Conservation (phyloP, 257 asterid genomes). For the Forsythia viridissima region DNA sequence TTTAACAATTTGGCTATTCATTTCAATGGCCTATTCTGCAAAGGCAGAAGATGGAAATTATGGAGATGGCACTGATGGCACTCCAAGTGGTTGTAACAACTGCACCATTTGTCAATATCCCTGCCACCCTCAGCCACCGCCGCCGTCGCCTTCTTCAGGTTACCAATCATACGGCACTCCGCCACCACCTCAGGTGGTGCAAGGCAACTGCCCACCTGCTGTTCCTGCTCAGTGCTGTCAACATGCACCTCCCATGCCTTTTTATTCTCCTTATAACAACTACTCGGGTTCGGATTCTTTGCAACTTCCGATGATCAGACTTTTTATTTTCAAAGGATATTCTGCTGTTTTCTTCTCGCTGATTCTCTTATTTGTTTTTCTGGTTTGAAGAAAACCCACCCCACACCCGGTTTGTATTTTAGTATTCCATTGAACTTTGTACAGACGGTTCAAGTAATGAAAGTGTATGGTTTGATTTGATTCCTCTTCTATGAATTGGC, state of each 20-base stretch:
- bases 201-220: conserved; percentile 38
- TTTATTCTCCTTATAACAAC: conserved; percentile 35
- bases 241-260: conserved; percentile 36
- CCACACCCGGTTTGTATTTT: no score
- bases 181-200: conserved; percentile 26
- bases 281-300: conserved; percentile 26
- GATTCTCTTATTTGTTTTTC: neutral
- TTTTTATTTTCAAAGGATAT: neutral
- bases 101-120: conserved; percentile 43
- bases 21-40: conserved; percentile 11
- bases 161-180: conserved; percentile 11
- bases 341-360: neutral
- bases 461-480: neutral
- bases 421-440: no score
- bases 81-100: conserved; percentile 28
- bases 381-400: neutral
- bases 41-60: conserved; percentile 23
- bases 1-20: conserved; percentile 7
- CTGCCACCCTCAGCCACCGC: conserved; percentile 25
- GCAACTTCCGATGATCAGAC: neutral
- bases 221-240: conserved; percentile 38
- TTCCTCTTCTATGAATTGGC: neutral
- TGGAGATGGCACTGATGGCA: conserved; percentile 33
- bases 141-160: conserved; percentile 1
- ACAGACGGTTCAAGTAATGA: neutral